phyloP scores from a whole-genome alignment of 768 basidiomycete species.

The Tylopilus felleus region DNA sequence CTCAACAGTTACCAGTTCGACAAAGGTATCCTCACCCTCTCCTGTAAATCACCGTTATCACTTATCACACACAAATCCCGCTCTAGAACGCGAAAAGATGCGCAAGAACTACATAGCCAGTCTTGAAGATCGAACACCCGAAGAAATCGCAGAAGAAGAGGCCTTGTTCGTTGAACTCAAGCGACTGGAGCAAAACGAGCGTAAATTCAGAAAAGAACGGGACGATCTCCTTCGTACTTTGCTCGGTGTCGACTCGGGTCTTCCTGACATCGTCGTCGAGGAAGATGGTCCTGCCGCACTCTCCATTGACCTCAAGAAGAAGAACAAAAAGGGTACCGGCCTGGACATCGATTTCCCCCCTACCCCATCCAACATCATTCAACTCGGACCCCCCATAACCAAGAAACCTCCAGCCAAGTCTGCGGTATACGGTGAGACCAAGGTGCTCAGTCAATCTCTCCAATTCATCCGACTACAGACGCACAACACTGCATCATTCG shows the following conservation, averaged over 20 bases:
- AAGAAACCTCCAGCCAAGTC: constrained; percentile 51
- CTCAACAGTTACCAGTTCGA: constrained; percentile 81
- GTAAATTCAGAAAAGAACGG: constrained; percentile 81
- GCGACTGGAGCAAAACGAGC: constrained; percentile 90
- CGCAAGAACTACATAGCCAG: constrained; percentile 85
- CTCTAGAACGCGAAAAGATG: constrained; percentile 75
- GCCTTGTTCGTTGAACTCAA: constrained; percentile 91
- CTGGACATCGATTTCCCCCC: constrained; percentile 34
- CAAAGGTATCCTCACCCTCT: constrained; percentile 51
- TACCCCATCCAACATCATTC: constrained; percentile 36
- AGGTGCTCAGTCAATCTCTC: background rate
- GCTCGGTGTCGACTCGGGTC: constrained; percentile 83
- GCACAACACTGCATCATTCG: constrained; percentile 71
- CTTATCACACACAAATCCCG: background rate
- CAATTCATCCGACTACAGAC: constrained; percentile 42
- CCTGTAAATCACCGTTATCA: no score
- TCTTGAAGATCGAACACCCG: constrained; percentile 83
- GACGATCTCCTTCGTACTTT: constrained; percentile 83
- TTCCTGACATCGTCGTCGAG: constrained; percentile 61
- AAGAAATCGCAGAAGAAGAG: constrained; percentile 93
- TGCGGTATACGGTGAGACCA: constrained; percentile 51
- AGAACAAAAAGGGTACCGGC: constrained; percentile 43
- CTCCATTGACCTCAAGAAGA: constrained; percentile 47
- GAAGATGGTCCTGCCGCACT: constrained; percentile 59
- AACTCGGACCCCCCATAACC: constrained; percentile 35